phyloP scores from a whole-genome alignment of 129 eudicot genomes.

The Kitagawia praeruptora region DNA sequence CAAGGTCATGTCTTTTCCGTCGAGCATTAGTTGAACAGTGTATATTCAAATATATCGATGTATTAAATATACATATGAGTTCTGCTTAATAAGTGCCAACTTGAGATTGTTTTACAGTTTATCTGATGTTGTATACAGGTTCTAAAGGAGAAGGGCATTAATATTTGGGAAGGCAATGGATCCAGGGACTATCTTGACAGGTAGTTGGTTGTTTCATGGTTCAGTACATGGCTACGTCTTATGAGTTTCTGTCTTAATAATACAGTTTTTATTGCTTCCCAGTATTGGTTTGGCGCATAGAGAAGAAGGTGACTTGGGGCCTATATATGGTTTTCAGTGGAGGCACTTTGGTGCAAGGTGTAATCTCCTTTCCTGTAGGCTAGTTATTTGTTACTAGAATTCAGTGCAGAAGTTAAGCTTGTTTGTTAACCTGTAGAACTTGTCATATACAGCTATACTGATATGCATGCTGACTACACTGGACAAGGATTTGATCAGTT shows the following conservation, averaged over 20 bases:
- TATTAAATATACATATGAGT: no score
- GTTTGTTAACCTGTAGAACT: conserved; percentile 1
- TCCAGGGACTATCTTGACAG: conserved; percentile 89
- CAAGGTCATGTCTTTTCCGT: not conserved
- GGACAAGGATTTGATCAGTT: conserved; percentile 95
- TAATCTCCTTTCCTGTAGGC: not conserved
- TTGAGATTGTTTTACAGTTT: not conserved
- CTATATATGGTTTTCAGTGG: conserved; percentile 96
- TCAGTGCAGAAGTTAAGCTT: conserved; percentile 8
- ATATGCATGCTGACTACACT: conserved; percentile 88
- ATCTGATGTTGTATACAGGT: conserved; percentile 31
- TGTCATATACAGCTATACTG: conserved; percentile 58
- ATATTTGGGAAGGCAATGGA: conserved; percentile 97
- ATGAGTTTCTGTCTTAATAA: not conserved
- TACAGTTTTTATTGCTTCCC: conserved; percentile 9
- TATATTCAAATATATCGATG: not conserved
- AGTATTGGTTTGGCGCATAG: conserved; percentile 79
- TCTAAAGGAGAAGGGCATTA: conserved; percentile 77
- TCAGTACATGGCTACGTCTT: not conserved
- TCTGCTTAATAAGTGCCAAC: not conserved
- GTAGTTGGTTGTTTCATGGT: conserved; percentile 17
- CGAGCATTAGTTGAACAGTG: not conserved
- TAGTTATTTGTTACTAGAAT: not conserved
- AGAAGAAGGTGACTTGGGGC: conserved; percentile 97
- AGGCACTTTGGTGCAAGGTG: conserved; percentile 97